Base-by-base conservation (phyloP, 169 alveolate species). In the Eimeria praecox region DNA sequence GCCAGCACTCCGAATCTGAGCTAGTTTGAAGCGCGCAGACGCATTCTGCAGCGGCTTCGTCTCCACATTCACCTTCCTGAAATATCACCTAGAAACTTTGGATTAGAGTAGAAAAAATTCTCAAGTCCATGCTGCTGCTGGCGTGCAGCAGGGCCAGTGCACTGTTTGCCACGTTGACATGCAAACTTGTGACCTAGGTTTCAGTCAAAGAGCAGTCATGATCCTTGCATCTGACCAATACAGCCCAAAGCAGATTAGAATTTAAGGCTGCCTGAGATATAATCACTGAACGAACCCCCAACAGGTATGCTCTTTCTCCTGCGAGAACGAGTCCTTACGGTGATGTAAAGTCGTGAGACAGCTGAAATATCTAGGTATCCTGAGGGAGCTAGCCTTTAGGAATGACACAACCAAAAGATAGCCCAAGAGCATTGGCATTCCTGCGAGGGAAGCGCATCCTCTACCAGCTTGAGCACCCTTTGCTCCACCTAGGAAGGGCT, bases 401-500 rank as follows among this genome's bases (percentile, higher is more conserved):
- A 38, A 85, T 85, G 92, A 33, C 92, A 85, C 92, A 62, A 8
- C 77, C 92, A 14, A 52, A 56, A 33, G 54, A 87, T 24, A 35
- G 40, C 22, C 94, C 94, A 59, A 35, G 62, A 40, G 85, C 64
- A 8, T 44, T 87, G 40, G 94, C 94, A 33, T 87, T 87, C 33
- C 83, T 87, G 62, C 94, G 94, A 40, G 94, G 94, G 38, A 40
- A 69, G 66, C 82, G 66, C 59, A 59, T 87, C 66, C 94, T 87
- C 16, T 87, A 62, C 83, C 94, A 87, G 82, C 94, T 87, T 62
- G 94, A 87, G 64, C 94, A 87, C 62, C 94, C 94, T 4, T 40
- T 87, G 94, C 94, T 87, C 40, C 94, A 87, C 24, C 62, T 87
- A 20, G 94, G 94, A 12, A 87, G 94, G 62, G 94, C 94, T 33